Evolutionary conservation across 2,329 filamentous ascomycete genomes (phyloP).

Genomic region (Aspergillus clavatus): DNA sequence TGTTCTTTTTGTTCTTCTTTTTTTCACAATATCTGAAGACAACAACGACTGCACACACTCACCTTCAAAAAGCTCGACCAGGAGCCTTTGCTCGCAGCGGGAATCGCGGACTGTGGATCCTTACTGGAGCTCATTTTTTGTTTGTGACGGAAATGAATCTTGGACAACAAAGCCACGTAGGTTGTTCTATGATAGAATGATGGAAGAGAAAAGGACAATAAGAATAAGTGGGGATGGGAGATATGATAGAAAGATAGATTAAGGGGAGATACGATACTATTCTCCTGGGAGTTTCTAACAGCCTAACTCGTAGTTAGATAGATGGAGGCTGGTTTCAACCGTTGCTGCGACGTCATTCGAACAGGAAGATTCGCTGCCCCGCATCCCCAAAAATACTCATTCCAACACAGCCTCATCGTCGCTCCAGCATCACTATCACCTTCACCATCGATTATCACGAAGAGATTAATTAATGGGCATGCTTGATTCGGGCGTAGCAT

Average conservation of each 20-base stretch:
- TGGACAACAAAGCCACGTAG: not conserved
- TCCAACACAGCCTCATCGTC: not conserved
- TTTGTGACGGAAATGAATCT: not conserved
- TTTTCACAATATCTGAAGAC: not conserved
- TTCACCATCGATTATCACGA: too few relatives aligned
- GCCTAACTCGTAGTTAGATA: too few relatives aligned
- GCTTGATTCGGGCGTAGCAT: too few relatives aligned
- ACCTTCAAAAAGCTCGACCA: constrained; percentile 48
- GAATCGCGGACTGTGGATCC: constrained; percentile 38
- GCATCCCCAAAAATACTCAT: not conserved
- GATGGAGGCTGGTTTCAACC: too few relatives aligned
- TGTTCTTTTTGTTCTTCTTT: not conserved
- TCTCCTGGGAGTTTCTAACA: too few relatives aligned
- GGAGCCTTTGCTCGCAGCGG: constrained; percentile 40
- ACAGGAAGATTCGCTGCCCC: not conserved
- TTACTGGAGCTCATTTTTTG: constrained; percentile 32
- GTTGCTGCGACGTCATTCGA: constrained; percentile 3
- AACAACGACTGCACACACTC: constrained; percentile 5
- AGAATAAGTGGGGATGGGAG: constrained; percentile 2
- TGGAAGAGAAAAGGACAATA: constrained; percentile 5
- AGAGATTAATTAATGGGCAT: too few relatives aligned
- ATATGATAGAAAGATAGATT: constrained; percentile 2
- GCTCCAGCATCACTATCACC: not conserved
- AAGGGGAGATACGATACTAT: not conserved
- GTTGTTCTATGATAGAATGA: too few relatives aligned